Base-by-base conservation (phyloP, 495 filamentous ascomycete species). In the Jackrogersella multiformis region DNA sequence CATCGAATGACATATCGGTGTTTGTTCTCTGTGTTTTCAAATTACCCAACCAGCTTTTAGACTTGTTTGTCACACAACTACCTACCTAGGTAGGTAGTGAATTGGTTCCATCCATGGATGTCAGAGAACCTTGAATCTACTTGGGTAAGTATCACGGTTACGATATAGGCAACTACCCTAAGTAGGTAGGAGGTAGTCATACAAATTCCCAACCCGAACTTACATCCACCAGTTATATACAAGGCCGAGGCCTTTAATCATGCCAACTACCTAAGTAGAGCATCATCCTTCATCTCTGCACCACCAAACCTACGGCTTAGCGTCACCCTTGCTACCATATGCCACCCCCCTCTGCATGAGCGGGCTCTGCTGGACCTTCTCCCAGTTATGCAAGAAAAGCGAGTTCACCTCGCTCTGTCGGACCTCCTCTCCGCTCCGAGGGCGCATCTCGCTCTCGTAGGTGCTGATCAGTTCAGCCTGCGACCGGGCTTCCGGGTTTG, bases 381-480 rank as follows among this genome's bases (percentile, higher is more conserved):
- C 48, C 80, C 80, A 82, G 58, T 82, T 69, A 59, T 85, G 81
- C 49, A 82, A 34, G 77, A 81, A 78, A 18, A 69, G 56, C 34
- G 78, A 78, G 53, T 82, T 81, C 58, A 70, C 60, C 34, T 75
- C 70, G 5, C 76, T 78, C 6, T 76, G 51, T 13, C 70, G 68
- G 6, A 84, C 81, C 36, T 85, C 84, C 35, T 81, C 80, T 4
- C 76, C 73, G 21, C 79, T 80, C 1, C 85, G 72, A 4, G 68
- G 61, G 7, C 82, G 75, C 79, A 87, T 83, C 57, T 86, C 84
- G 2, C 46, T 69, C 41, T 84, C 82, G 56, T 85, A 86, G 4
- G 51, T 69, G 7, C 51, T 24, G 16, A 85, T 71, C 1, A 64
- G 41, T 30, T 73, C 62, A 10, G 35, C 56, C 35, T n/a, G 75